These are phyloP conservation scores for Leishmania major DNA, from an alignment of 208 protist species.

Conservation along the genomic window DNA sequence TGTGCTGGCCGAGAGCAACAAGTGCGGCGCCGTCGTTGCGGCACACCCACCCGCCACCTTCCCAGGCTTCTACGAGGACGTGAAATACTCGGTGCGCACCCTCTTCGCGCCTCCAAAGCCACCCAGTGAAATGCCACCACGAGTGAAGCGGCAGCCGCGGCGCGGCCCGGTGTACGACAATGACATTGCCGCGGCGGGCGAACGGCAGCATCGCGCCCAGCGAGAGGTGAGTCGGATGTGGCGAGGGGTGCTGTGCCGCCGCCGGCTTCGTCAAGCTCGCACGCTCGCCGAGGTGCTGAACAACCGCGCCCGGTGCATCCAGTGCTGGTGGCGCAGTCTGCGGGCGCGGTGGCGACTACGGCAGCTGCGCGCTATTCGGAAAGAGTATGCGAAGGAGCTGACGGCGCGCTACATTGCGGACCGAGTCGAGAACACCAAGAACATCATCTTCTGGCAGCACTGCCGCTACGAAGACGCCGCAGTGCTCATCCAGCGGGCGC, in stretches of 20 bases:
- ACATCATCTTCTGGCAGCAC: slow-evolving; percentile 84
- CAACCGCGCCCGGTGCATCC: slow-evolving; percentile 60
- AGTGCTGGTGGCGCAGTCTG: slow-evolving; percentile 83
- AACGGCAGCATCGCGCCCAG: slow-evolving; percentile 70
- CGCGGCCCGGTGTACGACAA: slow-evolving; percentile 48
- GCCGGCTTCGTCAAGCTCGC: slow-evolving; percentile 51
- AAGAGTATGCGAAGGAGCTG: slow-evolving; percentile 59
- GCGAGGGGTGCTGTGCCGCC: slow-evolving; percentile 78
- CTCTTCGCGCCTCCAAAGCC: slow-evolving; percentile 71
- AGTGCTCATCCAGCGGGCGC: slow-evolving; percentile 60
- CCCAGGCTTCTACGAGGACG: slow-evolving; percentile 62
- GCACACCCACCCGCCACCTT: slow-evolving; percentile 8
- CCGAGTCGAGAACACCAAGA: slow-evolving; percentile 41
- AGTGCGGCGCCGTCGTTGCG: neutral
- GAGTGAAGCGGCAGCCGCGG: slow-evolving; percentile 51
- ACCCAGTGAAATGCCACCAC: slow-evolving; percentile 58
- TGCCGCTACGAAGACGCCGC: slow-evolving; percentile 65
- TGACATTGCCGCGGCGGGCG: slow-evolving; percentile 59
- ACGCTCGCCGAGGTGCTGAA: slow-evolving; percentile 46
- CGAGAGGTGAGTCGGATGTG: slow-evolving; percentile 68
- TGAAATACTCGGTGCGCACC: slow-evolving; percentile 63
- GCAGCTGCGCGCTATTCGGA: slow-evolving; percentile 39
- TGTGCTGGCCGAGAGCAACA: neutral
- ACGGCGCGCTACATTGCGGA: slow-evolving; percentile 41
- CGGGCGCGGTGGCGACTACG: slow-evolving; percentile 37